Base-by-base conservation (phyloP, 768 basidiomycete species). In the Termitomyces sp. region DNA sequence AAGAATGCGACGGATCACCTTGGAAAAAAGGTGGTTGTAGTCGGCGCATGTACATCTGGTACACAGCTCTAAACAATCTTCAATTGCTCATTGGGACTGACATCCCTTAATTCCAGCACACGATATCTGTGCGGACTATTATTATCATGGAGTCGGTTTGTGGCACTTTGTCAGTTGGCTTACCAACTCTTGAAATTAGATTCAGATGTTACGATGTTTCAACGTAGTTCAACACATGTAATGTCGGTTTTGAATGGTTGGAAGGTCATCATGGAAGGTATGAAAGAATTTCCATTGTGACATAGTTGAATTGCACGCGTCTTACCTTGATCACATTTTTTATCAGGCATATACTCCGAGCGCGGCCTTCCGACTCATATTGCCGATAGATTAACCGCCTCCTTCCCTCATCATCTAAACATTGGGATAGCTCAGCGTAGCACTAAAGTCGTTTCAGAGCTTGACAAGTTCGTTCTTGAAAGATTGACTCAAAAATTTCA, bases 21-120 rank as follows among this genome's bases (percentile, higher is more conserved):
- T 1, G 88, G 86, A 14, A 90, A 90, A 72, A 90, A 85, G 64
- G 86, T 88, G 0, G 75, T 85, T 4, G 82, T 91, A 2, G 71
- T 90, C 4, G 88, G 88, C 1, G 77, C 87, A 14, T 83, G 83
- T 53, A 87, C 85, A 12, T 85, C 86, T 20, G 74, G 76, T 75
- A 42, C 13, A 32, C 27, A 13, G 12, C 34, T 36, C 12, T 12
- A 12, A 18, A 16, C n/a, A 41, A 18, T n/a, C 12, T 42, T n/a
- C 16, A 12, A 42, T 22, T 5, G 4, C 12, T 20, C 41, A 12
- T 12, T 20, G 9, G 4, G 12, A 42, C 10, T 42, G 20, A 36
- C 20, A 42, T 42, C 41, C 5, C 4, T 42, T 18, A 2, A 27
- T 43, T 4, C 10, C 55, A 79, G 78, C 72, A 5, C 78, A 79